Evolutionary conservation across 768 basidiomycete genomes (phyloP), one percentile per base, ranked within the genome.

Genomic region (Rhodosporidiobolus sp.): DNA sequence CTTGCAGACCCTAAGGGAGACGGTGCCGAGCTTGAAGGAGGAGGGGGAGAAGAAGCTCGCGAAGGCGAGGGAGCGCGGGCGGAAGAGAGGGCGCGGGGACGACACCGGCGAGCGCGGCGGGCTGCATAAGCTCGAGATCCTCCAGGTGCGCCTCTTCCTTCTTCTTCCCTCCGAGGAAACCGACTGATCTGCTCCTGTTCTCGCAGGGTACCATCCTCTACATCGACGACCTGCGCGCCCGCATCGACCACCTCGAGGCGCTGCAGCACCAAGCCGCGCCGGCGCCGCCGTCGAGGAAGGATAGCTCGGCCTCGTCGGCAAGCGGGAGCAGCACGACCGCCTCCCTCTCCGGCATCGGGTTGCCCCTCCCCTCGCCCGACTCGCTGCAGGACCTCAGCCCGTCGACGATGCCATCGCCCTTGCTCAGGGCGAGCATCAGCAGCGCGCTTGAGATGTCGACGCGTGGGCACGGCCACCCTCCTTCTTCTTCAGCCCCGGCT

Each of bases 1-100:
- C 0, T 85, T 97, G 10, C 85, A 88, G 4, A 87, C 88, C 4
- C 82, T 97, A 56, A 87, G 88, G 72, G 84, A 85, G 74, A 87
- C 96, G 77, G 91, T 95, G 1, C 92, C 92, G 0, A 52, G 19
- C 4, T 50, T 71, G 34, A 54, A 30, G 35, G 76, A 74, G 58
- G 67, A 76, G 50, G 65, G 72, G 0, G 64, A 69, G 56, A 59
- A 32, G 53, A 74, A 77, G 65, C 32, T 72, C 0, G 73, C 58
- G n/a, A 63, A 58, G 57, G 73, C 69, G 17, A 77, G 61, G 67
- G 70, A 69, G 62, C 30, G 75, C 0, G 75, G 76, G 1, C 24
- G 66, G 56, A 72, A 72, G 58, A 48, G 76, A 46, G 68, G 56
- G 11, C 57, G 62, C 7, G 66, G 66, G 4, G 65, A 63, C 32